These are phyloP conservation scores for Cadophora gregata DNA, from an alignment of 2,329 filamentous ascomycete species.

Conservation along the genomic window DNA sequence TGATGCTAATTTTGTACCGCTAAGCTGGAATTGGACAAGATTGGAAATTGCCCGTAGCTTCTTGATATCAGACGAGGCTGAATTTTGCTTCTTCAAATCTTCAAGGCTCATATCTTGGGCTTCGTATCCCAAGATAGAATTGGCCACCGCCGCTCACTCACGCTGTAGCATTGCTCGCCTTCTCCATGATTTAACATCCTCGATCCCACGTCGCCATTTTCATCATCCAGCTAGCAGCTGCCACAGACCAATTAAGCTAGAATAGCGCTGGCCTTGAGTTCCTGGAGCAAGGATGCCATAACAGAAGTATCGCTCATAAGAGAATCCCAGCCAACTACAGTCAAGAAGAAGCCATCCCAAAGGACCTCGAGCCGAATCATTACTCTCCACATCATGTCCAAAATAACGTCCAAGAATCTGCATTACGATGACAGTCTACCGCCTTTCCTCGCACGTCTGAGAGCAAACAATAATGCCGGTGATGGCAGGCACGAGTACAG, in stretches of 20 bases:
- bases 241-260: conserved; percentile 7
- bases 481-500: conserved; percentile 50
- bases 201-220: neutral
- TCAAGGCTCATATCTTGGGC: neutral
- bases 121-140: neutral
- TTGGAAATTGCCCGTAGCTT: conserved; percentile 15
- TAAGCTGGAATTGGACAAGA: conserved; percentile 4
- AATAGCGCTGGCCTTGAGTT: conserved; percentile 8
- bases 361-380: neutral
- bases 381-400: conserved; percentile 46
- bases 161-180: neutral
- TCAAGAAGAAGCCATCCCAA: neutral
- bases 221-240: neutral
- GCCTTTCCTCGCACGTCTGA: conserved; percentile 64
- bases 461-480: conserved; percentile 57
- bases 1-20: conserved; percentile 8
- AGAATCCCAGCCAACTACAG: neutral
- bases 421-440: conserved; percentile 66
- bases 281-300: conserved; percentile 6
- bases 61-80: conserved; percentile 34
- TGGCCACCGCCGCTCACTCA: neutral
- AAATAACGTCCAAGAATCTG: conserved; percentile 74
- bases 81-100: conserved; percentile 18
- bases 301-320: neutral
- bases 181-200: neutral